Base-by-base conservation (phyloP, 2,329 filamentous ascomycete genomes). In the Scolecobasidium constrictum region DNA sequence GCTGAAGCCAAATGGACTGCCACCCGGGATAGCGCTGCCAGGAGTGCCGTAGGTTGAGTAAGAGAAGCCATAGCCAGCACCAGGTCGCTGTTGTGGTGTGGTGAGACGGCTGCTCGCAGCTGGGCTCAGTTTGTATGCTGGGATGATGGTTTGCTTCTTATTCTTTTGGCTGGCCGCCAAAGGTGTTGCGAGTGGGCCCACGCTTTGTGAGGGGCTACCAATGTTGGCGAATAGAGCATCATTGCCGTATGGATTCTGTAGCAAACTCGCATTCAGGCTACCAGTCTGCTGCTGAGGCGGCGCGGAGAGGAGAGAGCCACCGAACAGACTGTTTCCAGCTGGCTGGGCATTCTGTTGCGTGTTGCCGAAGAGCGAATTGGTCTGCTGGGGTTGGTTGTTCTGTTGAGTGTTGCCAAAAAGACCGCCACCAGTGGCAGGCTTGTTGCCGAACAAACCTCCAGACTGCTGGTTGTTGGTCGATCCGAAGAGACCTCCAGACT, bases 41-140 rank as follows among this genome's bases (percentile, higher is more conserved):
- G 90, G 87, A 1, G 83, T 88, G 35, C 86, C 86, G 53, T 94
- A 94, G 2, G 81, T 87, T 49, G 87, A 94, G 63, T 95, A 95
- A 2, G 83, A 87, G 59, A 95, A 94, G 3, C 90, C 90, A 56
- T 86, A 95, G 4, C 86, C 86, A 44, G 65, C 66, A n/a, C n/a
- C n/a, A 22, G 49, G 44, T 21, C 83, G 77, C 64, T 86, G 90
- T 52, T 87, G 84, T 1, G 88, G 87, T 0, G 87, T 94, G 21
- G 80, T 75, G 44, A 88, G 80, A 38, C 87, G 82, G 17, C 83
- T 82, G 6, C 84, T 80, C 23, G 85, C 85, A 37, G 78, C 77
- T 0, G 87, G 86, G 37, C 86, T 90, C 50, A 94, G 73, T 64
- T 88, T 92, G 67, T 90, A 87, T 57, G 92, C 79, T 3, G 87